phyloP scores from a whole-genome alignment of 1,139 yeast genomes.

The Magnusiomyces fungicola region DNA sequence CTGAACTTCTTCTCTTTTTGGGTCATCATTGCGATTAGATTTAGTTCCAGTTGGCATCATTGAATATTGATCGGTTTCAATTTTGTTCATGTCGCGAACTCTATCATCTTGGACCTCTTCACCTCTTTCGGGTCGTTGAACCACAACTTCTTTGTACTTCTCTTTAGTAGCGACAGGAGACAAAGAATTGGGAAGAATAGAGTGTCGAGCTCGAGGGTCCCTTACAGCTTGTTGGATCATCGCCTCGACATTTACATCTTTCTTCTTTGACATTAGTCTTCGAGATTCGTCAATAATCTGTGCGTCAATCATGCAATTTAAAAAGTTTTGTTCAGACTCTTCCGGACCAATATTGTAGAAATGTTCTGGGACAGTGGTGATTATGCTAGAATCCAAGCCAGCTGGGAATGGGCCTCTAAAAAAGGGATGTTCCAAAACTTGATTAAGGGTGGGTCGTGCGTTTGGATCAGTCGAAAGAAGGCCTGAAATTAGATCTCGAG shows the following conservation, averaged over 20 bases:
- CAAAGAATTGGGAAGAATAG: conserved; percentile 57
- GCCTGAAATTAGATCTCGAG: conserved; percentile 61
- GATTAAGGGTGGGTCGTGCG: conserved; percentile 72
- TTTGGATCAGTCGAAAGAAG: conserved; percentile 72
- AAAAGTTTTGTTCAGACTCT: conserved; percentile 65
- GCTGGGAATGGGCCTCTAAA: conserved; percentile 83
- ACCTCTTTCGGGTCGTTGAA: conserved; percentile 1
- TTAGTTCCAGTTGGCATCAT: background rate
- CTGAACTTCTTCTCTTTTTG: background rate
- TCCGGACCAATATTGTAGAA: conserved; percentile 49
- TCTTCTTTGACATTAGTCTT: no score
- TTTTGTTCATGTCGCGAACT: background rate
- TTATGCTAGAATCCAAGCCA: conserved; percentile 44
- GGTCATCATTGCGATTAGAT: background rate
- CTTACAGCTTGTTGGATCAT: background rate
- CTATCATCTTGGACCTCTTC: background rate
- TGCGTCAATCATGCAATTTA: conserved; percentile 24
- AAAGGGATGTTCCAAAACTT: conserved; percentile 64
- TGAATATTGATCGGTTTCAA: background rate
- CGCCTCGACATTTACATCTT: background rate
- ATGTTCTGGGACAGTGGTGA: conserved; percentile 50
- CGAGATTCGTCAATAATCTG: conserved; percentile 2
- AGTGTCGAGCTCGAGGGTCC: background rate
- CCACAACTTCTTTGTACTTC: conserved; percentile 64
- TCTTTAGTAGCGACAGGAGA: conserved; percentile 89